A percentile compares a stretch with the other conserved stretches of the same genome.
These are phyloP conservation scores for Saururus chinensis DNA, from an alignment of 164 flowering plant genomes.

Conservation along the genomic window DNA sequence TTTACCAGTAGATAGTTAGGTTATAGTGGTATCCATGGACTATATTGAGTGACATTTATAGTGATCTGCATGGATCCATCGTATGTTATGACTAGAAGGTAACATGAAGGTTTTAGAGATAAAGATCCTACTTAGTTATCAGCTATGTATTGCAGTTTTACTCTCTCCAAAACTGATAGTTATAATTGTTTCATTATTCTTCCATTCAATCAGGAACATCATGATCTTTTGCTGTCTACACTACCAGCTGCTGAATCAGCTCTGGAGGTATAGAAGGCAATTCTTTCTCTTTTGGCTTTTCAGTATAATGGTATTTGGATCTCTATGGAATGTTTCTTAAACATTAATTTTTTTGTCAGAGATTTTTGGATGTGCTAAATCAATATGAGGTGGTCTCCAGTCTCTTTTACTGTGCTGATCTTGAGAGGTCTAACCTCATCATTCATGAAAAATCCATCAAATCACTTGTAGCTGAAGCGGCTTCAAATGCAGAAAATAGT, in stretches of 20 bases:
- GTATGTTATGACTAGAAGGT: no score
- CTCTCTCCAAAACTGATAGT: not conserved
- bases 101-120: no score
- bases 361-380: conserved; percentile 51
- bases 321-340: not conserved
- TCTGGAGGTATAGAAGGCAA: conserved; percentile 56
- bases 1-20: no score
- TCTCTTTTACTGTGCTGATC: conserved; percentile 62
- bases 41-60: no score
- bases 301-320: not conserved
- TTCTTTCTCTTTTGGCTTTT: not conserved
- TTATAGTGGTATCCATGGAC: no score
- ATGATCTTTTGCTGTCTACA: conserved; percentile 67
- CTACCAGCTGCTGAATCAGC: conserved; percentile 76
- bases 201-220: conserved; percentile 62
- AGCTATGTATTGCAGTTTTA: not conserved
- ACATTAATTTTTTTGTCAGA: conserved; percentile 34
- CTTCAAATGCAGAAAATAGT: conserved; percentile 50
- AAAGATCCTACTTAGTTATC: no score
- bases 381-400: conserved; percentile 75
- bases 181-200: not conserved
- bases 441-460: conserved; percentile 74
- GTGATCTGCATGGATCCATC: no score
- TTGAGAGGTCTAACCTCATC: conserved; percentile 71
- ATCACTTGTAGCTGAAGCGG: conserved; percentile 75